phyloP scores from a whole-genome alignment of 2,329 filamentous ascomycete genomes.

The Xylariaceae sp. region DNA sequence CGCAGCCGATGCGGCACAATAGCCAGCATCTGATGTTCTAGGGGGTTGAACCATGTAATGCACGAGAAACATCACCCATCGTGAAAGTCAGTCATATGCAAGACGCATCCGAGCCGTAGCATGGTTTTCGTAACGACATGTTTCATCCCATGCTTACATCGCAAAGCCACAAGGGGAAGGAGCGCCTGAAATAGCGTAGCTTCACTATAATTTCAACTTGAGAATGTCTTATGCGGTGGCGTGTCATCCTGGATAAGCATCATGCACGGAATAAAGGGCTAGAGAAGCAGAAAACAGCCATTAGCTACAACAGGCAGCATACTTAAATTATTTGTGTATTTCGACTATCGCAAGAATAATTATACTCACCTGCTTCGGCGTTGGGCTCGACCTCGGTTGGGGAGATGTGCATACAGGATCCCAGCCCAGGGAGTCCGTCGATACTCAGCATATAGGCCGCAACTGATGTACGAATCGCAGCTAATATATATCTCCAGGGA shows the following conservation, averaged over 20 bases:
- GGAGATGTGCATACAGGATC: too few species aligned
- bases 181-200: constrained; percentile 5
- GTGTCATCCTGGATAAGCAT: constrained; percentile 11
- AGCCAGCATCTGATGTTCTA: constrained; percentile 27
- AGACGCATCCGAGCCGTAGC: constrained; percentile 10
- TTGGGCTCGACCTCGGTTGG: neutral
- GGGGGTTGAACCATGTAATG: constrained; percentile 26
- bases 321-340: constrained; percentile 4
- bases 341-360: neutral
- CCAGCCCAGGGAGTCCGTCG: too few species aligned
- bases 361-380: too few species aligned
- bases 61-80: constrained; percentile 13
- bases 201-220: constrained; percentile 6
- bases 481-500: constrained; percentile 3
- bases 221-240: neutral
- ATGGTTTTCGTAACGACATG: constrained; percentile 11
- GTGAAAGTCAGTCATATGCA: constrained; percentile 18
- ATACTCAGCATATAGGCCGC: neutral
- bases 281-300: constrained; percentile 11
- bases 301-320: constrained; percentile 12
- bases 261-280: constrained; percentile 12
- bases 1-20: constrained; percentile 39
- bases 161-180: neutral
- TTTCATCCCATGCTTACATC: constrained; percentile 10
- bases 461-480: constrained; percentile 1